A percentile compares a stretch with the other conserved stretches of the same genome.
phyloP scores from a whole-genome alignment of 768 basidiomycete species.

The Lactifluus volemus region DNA sequence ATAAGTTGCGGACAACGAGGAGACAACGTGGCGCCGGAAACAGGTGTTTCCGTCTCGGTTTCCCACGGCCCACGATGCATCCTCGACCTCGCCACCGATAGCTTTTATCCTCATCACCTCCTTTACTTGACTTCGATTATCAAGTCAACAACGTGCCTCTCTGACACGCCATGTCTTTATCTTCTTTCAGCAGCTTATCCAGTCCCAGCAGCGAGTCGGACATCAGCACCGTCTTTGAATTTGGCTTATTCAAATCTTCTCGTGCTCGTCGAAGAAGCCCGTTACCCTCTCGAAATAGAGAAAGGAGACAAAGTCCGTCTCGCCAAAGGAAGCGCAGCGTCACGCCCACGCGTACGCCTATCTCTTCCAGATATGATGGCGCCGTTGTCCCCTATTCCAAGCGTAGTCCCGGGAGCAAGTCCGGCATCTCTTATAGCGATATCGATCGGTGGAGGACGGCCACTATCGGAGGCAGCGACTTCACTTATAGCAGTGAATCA shows the following conservation, averaged over 20 bases:
- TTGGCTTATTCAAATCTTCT: constrained; percentile 5
- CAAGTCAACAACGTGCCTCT: constrained; percentile 8
- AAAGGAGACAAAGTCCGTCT: neutral
- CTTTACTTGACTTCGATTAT: neutral
- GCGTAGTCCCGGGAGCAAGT: constrained; percentile 10
- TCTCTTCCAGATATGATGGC: neutral
- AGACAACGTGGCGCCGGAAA: too few species aligned
- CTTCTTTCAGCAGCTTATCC: constrained; percentile 18
- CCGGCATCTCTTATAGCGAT: constrained; percentile 11
- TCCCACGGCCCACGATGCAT: constrained; percentile 13
- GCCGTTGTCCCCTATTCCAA: constrained; percentile 6
- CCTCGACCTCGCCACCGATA: neutral
- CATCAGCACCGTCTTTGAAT: constrained; percentile 8
- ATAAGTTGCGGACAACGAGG: too few species aligned
- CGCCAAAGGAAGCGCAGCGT: constrained; percentile 8
- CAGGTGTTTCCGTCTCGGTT: neutral
- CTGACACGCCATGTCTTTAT: constrained; percentile 10
- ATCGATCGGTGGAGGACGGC: constrained; percentile 11
- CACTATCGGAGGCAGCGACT: constrained; percentile 8
- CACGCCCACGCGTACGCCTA: constrained; percentile 12
- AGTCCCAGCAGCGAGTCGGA: constrained; percentile 19
- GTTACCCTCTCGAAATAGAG: neutral
- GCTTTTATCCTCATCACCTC: neutral
- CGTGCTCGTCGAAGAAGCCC: neutral
- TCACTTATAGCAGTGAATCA: constrained; percentile 15